Evolutionary conservation across 305 asterid genomes (phyloP), one percentile per base, ranked within the genome.

Genomic region (Caryopteris hybrid): DNA sequence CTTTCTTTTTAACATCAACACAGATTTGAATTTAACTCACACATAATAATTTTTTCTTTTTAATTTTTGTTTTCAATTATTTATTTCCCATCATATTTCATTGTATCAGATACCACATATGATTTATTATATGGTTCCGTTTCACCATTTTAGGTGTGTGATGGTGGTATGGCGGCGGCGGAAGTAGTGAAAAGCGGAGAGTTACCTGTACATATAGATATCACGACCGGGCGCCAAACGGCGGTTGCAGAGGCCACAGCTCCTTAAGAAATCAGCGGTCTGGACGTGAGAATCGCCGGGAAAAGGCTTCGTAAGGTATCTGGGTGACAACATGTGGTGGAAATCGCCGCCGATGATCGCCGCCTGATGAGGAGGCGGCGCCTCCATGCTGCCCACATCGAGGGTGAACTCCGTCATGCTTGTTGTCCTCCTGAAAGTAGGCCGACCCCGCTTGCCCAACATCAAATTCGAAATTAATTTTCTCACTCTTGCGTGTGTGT

Each of bases 161-260:
- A n/a, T n/a, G n/a, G n/a, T n/a, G n/a, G n/a, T n/a, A n/a, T n/a
- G n/a, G n/a, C n/a, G n/a, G n/a, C n/a, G n/a, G n/a, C n/a, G n/a
- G n/a, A n/a, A n/a, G n/a, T n/a, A n/a, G 5, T 27, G 33, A 27
- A 36, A 36, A 8, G 16, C 10, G 18, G 54, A 34, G 31, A 64
- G n/a, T 45, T 73, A 86, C 94, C 91, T 83, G 59, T 87, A 87
- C 86, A 87, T 87, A 60, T 78, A 87, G 66, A 87, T 85, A 47
- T 87, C 91, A 38, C 80, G 84, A 41, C 72, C 79, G 5, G 81
- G 82, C 20, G 74, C 70, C 69, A 85, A 55, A 31, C 80, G 80
- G 76, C 85, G 81, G 78, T 78, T 68, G 77, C 95, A 87, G 43
- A 79, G 89, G 27, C 85, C 81, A 54, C 91, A 87, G 51, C 67